A percentile compares a stretch with the other conserved stretches of the same genome.
phyloP scores from a whole-genome alignment of 805 yeast species.

The Candida maesae region DNA sequence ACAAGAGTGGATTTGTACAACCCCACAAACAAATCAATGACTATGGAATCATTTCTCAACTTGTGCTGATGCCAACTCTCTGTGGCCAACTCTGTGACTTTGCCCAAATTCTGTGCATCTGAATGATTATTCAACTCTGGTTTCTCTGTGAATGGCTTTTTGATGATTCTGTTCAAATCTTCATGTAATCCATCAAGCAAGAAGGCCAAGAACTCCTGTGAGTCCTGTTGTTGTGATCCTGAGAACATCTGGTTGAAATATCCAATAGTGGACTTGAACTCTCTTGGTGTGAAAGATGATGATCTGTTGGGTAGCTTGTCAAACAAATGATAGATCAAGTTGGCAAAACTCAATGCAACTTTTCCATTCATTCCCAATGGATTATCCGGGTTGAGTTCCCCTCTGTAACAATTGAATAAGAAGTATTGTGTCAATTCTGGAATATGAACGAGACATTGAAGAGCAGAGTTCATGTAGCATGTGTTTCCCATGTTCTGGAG shows the following conservation, averaged over 20 bases:
- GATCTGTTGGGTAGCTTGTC: constrained; percentile 22
- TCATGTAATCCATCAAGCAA: constrained; percentile 87
- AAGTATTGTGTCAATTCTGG: constrained; percentile 82
- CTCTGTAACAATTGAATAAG: constrained; percentile 50
- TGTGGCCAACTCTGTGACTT: constrained; percentile 60
- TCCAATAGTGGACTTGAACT: constrained; percentile 77
- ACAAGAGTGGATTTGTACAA: constrained; percentile 83
- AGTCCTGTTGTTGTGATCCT: constrained; percentile 86
- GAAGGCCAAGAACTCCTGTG: constrained; percentile 89
- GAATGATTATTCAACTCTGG: constrained; percentile 68
- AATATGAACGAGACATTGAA: constrained; percentile 83
- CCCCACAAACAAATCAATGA: constrained; percentile 86
- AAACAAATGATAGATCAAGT: constrained; percentile 59
- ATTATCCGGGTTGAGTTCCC: constrained; percentile 69
- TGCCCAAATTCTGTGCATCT: constrained; percentile 48
- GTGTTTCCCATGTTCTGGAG: constrained; percentile 79
- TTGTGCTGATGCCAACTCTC: constrained; percentile 80
- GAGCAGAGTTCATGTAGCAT: constrained; percentile 92
- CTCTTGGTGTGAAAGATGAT: constrained; percentile 47
- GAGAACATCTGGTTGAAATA: constrained; percentile 72
- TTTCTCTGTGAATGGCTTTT: constrained; percentile 85
- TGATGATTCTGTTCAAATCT: constrained; percentile 76
- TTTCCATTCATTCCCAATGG: constrained; percentile 86
- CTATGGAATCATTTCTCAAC: constrained; percentile 76
- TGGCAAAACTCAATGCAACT: constrained; percentile 73